Conservation (phyloP, 106 monocot species). For the Xerophyta viscosa region DNA sequence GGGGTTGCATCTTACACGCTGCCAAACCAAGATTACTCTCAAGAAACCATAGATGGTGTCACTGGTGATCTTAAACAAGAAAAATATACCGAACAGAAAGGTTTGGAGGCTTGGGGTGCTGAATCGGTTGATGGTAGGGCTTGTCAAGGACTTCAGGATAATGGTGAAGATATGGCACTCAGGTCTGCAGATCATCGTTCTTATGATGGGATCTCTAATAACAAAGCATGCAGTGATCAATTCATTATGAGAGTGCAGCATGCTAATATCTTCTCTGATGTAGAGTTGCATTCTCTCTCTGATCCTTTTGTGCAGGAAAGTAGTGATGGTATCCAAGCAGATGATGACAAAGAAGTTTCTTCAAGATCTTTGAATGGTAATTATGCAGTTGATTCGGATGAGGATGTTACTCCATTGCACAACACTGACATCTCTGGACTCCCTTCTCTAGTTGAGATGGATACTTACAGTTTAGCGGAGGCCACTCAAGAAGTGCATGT, state of each 20-base stretch:
- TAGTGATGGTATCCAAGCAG: slow-evolving; percentile 10
- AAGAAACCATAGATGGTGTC: no score
- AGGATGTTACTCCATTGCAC: slow-evolving; percentile 12
- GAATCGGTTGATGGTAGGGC: no score
- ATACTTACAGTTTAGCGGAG: no score
- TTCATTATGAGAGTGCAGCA: no score
- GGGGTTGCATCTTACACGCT: slow-evolving; percentile 8
- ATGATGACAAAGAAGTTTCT: slow-evolving; percentile 2
- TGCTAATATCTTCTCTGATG: no score
- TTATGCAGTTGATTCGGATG: neutral
- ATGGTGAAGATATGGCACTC: no score
- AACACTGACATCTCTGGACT: slow-evolving; percentile 3
- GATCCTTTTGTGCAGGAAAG: slow-evolving; percentile 8
- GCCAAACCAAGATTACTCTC: no score
- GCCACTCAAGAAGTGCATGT: no score
- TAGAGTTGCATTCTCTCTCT: slow-evolving; percentile 5
- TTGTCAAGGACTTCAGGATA: no score
- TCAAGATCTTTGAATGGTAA: neutral
- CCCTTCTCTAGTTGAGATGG: neutral
- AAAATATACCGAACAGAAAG: no score
- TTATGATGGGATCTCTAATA: slow-evolving; percentile 8
- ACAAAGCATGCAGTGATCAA: slow-evolving; percentile 1
- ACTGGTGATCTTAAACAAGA: no score
- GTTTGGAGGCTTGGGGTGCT: no score
- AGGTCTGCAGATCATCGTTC: slow-evolving; percentile 11